Percentiles rank a stretch among this genome's conserved stretches.
Evolutionary conservation across 1,284 basidiomycete genomes (phyloP).

Genomic region (Stygiomarasmius scandens): DNA sequence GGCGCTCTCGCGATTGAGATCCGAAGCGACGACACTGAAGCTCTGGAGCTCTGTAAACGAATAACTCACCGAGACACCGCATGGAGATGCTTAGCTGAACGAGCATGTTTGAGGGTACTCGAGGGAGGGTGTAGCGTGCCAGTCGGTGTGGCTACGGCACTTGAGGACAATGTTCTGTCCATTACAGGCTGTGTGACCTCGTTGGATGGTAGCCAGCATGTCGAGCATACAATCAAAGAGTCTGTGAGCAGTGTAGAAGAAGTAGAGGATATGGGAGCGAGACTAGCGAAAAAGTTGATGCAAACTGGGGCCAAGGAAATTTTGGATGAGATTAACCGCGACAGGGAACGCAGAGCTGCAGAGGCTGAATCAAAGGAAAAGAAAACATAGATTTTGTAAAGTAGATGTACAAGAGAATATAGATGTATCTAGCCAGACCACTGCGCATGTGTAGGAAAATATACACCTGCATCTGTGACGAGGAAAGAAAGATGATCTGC

Average conservation of each 20-base stretch:
- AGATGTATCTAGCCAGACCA: conserved; percentile 35
- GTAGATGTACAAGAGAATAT: conserved; percentile 12
- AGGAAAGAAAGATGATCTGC: conserved; percentile 45
- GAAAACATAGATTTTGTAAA: background rate
- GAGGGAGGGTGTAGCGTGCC: conserved; percentile 98
- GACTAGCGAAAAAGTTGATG: conserved; percentile 66
- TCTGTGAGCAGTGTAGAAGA: conserved; percentile 59
- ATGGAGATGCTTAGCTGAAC: conserved; percentile 81
- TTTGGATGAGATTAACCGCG: conserved; percentile 75
- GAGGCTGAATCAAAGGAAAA: conserved; percentile 36
- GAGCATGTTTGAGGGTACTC: conserved; percentile 83
- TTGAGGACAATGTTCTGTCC: conserved; percentile 47
- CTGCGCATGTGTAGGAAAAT: conserved; percentile 22
- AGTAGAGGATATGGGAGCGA: conserved; percentile 70
- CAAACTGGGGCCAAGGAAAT: conserved; percentile 75
- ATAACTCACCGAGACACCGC: conserved; percentile 79
- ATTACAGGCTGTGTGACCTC: conserved; percentile 83
- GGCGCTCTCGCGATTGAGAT: conserved; percentile 92
- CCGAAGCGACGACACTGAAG: conserved; percentile 68
- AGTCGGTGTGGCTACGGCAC: conserved; percentile 76
- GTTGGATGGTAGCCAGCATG: conserved; percentile 70
- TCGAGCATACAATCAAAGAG: conserved; percentile 64
- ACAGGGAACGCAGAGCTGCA: conserved; percentile 59
- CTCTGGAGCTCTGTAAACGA: conserved; percentile 62
- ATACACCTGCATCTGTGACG: conserved; percentile 28